These are phyloP conservation scores for Venturia effusa DNA, from an alignment of 2,329 filamentous ascomycete genomes.

Conservation along the genomic window DNA sequence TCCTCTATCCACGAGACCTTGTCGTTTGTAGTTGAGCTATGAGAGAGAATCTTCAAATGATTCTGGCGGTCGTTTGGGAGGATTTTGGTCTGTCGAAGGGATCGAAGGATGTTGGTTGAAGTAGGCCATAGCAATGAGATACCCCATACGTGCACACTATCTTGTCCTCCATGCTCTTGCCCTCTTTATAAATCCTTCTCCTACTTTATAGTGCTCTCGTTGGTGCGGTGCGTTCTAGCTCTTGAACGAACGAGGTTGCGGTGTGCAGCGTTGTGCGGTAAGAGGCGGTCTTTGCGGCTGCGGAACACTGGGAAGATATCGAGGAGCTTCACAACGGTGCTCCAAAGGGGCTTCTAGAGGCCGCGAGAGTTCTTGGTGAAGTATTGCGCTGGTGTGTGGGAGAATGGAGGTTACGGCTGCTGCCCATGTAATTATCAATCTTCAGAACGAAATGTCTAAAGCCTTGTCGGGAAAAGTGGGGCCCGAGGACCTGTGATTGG, in stretches of 20 bases:
- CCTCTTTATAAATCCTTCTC: background rate
- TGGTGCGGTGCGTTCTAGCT: background rate
- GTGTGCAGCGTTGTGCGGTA: background rate
- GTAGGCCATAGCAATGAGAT: conserved; percentile 1
- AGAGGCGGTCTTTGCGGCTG: background rate
- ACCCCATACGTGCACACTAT: background rate
- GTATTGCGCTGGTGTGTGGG: background rate
- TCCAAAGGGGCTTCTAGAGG: background rate
- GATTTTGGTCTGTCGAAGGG: background rate
- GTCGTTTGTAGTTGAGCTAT: background rate
- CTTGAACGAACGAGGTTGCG: background rate
- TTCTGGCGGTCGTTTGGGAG: background rate
- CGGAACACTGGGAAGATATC: background rate
- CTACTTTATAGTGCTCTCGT: background rate
- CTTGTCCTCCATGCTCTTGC: background rate
- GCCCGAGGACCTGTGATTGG: background rate
- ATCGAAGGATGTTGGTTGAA: background rate
- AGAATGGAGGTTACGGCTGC: background rate
- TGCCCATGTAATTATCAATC: background rate
- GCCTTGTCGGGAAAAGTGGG: background rate
- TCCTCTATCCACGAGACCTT: background rate
- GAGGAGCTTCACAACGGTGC: background rate
- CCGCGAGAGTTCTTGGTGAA: background rate
- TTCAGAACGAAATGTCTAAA: background rate
- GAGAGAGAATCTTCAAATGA: background rate